Evolutionary conservation across 257 asterid species (phyloP), one percentile per base, ranked within the genome.

Genomic region (Petrea volubilis): DNA sequence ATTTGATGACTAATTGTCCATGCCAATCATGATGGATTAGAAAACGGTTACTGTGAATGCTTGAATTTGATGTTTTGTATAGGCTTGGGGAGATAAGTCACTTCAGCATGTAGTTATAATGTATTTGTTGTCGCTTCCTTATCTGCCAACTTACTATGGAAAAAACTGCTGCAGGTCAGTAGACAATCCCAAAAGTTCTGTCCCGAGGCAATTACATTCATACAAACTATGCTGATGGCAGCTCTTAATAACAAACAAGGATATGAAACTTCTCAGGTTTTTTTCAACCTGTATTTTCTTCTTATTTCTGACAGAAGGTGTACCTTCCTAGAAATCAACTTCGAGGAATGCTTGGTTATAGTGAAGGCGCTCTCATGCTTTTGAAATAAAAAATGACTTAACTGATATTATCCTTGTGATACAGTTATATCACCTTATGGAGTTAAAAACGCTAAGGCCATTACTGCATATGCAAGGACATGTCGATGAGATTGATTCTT

Each of bases 401-500:
- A 41, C 28, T 64, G 20, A n/a, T 49, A n/a, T 2, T 70, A n/a
- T 75, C 64, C 20, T 72, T 76, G 10, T 58, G 43, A 2, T 40
- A 76, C 97, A 95, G 99, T 78, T 95, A 50, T 78, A 78, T 68
- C 94, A 77, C 82, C 90, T 95, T 40, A 80, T 88, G 95, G 98
- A 95, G 67, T 72, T 95, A 40, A 95, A 87, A 80, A 67, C 86
- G 47, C 77, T 82, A 23, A 70, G 79, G 61, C 90, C 97, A 20
- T 67, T 89, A 60, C 96, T 95, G 64, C 81, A 82, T 34, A 72
- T 92, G 43, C 78, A 74, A 79, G 85, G 78, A 70, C 76, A 27
- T 15, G 84, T 84, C 7, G 75, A 84, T 12, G 86, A 83, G 68
- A 84, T 92, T 46, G 67, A 71, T 44, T 47, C 86, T 18, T 75